Conservation (phyloP, 352 stramenopile genomes). For the Phytophthora kernoviae region DNA sequence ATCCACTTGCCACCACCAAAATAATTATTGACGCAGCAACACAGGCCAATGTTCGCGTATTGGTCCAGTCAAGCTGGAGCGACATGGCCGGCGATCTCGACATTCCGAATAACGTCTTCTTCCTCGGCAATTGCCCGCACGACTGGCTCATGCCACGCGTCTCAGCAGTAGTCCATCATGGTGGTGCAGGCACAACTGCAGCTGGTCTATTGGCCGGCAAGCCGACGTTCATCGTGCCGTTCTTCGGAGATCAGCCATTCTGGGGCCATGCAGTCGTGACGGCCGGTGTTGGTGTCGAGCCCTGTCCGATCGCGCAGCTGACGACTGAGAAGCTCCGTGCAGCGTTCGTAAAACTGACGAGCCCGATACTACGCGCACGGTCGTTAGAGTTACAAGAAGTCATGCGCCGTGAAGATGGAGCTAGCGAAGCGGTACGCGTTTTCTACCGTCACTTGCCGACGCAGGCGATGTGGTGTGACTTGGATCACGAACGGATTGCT, state of each 20-base stretch:
- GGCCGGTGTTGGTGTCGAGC: slow-evolving; percentile 77
- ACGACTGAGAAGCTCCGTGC: slow-evolving; percentile 71
- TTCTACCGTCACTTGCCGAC: slow-evolving; percentile 90
- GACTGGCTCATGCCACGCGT: slow-evolving; percentile 92
- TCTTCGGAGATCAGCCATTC: slow-evolving; percentile 95
- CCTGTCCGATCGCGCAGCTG: slow-evolving; percentile 80
- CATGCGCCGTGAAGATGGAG: slow-evolving; percentile 86
- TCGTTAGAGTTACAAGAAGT: slow-evolving; percentile 47
- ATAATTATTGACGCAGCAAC: slow-evolving; percentile 84
- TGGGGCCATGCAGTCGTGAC: slow-evolving; percentile 89
- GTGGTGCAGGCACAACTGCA: slow-evolving; percentile 89
- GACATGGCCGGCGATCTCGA: slow-evolving; percentile 58
- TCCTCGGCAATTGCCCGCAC: slow-evolving; percentile 76
- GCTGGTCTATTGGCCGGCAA: slow-evolving; percentile 88
- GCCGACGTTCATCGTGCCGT: slow-evolving; percentile 93
- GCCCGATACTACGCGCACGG: slow-evolving; percentile 42
- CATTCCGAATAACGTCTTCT: slow-evolving; percentile 58
- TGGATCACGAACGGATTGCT: slow-evolving; percentile 35
- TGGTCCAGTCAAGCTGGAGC: slow-evolving; percentile 91
- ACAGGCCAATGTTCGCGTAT: slow-evolving; percentile 62
- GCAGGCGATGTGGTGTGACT: slow-evolving; percentile 81
- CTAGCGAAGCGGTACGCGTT: slow-evolving; percentile 71
- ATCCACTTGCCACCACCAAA: slow-evolving; percentile 66
- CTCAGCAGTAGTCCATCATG: slow-evolving; percentile 80
- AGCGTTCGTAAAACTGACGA: slow-evolving; percentile 71